These are phyloP conservation scores for Xylaria bambusicola DNA, from an alignment of 495 filamentous ascomycete species.

Conservation along the genomic window DNA sequence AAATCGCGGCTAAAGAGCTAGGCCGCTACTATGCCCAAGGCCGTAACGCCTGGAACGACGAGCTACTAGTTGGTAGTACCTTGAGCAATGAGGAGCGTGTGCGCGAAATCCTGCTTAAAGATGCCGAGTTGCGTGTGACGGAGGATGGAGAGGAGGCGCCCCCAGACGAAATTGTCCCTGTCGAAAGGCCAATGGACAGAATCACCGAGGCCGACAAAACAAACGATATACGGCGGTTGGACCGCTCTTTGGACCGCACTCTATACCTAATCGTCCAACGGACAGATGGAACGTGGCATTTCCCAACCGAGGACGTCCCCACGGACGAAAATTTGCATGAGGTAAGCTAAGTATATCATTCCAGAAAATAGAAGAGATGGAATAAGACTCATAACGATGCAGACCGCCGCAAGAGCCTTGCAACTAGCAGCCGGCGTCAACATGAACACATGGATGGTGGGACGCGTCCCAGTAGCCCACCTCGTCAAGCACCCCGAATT, in stretches of 20 bases:
- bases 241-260: constrained; percentile 73
- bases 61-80: constrained; percentile 72
- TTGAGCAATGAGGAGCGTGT: constrained; percentile 59
- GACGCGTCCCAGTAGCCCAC: constrained; percentile 86
- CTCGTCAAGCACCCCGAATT: constrained; percentile 52
- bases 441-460: constrained; percentile 99
- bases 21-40: constrained; percentile 84
- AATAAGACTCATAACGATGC: constrained; percentile 18
- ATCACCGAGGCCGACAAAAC: constrained; percentile 79
- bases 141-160: constrained; percentile 62
- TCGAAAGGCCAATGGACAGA: constrained; percentile 71
- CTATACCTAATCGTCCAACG: constrained; percentile 82
- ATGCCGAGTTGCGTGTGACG: constrained; percentile 70
- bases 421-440: constrained; percentile 78
- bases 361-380: background rate
- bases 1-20: constrained; percentile 76
- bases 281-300: constrained; percentile 71
- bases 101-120: constrained; percentile 62
- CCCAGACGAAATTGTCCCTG: constrained; percentile 62
- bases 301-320: constrained; percentile 68
- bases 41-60: constrained; percentile 83
- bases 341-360: constrained; percentile 53
- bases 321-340: constrained; percentile 74
- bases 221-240: constrained; percentile 72
- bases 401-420: constrained; percentile 83